Evolutionary conservation across 305 asterid species (phyloP), one percentile per base, ranked within the genome.

Genomic region (Fraxinus angustifolia): DNA sequence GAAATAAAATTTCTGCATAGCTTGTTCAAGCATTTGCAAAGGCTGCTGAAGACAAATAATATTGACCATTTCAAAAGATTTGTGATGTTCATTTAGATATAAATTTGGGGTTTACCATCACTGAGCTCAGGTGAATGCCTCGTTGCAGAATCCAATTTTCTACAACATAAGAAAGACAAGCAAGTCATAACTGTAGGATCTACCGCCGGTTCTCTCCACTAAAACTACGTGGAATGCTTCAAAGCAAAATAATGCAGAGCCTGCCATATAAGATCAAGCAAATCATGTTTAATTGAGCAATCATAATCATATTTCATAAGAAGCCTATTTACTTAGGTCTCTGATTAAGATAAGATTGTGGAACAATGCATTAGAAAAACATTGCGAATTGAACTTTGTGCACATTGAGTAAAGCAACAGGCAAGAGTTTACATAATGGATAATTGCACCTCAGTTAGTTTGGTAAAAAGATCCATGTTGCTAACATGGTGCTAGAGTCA

Each of bases 131-230:
- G 42, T 30, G 73, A 53, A 71, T 70, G 82, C 72, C 82, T 75
- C 17, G 77, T 82, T 70, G 84, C 82, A 60, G 87, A 71, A 62
- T 71, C 76, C 28, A 4, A 48, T 77, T 81, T 85, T 78, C 85
- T 75, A 28, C 85, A 16, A 8, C 87, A 84, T 73, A 88, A 85
- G 86, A 83, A 87, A 72, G 91, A 80, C 30, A 89, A 50, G 83
- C 94, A 89, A 86, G 88, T 82, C 94, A 92, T 92, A 77, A 84
- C 93, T 84, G 78, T 40, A 58, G 78, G 73, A 83, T 81, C 70
- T 12, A 79, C 80, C 81, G 70, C 80, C 28, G 65, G 16, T 73
- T 81, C 17, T 73, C 72, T 77, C 77, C 38, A 19, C 70, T 82
- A 75, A 33, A 72, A 83, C 78, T 28, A 48, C 78, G 28, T 35